phyloP scores from a whole-genome alignment of 1,284 basidiomycete genomes.

The Trichosporon sp. region DNA sequence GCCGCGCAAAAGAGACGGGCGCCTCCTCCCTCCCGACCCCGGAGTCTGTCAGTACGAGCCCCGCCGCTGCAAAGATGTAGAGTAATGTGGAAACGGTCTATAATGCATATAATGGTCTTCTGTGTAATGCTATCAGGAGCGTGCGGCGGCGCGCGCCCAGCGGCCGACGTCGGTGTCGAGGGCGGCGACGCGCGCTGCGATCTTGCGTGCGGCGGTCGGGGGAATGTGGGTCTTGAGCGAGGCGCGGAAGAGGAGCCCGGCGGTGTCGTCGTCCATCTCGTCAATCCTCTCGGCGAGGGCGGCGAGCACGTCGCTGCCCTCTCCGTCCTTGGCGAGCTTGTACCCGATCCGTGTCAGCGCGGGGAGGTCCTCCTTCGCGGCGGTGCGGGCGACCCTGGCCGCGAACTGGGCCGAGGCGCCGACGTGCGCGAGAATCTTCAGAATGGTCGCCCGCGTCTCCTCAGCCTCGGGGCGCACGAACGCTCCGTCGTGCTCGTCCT shows the following conservation, averaged over 20 bases:
- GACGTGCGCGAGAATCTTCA: conserved; percentile 18
- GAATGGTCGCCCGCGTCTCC: conserved; percentile 15
- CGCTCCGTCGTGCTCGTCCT: conserved; percentile 58
- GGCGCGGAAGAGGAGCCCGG: conserved; percentile 16
- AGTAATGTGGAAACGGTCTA: not conserved
- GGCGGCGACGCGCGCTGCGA: conserved; percentile 4
- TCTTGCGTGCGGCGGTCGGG: not conserved
- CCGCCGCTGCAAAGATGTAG: not conserved
- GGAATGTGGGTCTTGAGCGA: conserved; percentile 1
- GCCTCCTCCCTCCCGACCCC: not conserved
- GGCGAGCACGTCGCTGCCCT: conserved; percentile 1
- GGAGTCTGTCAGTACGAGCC: not conserved
- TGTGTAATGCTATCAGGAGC: not conserved
- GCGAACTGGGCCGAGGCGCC: conserved; percentile 17
- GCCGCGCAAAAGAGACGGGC: not conserved
- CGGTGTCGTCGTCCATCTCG: not conserved
- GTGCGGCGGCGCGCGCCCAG: conserved; percentile 13
- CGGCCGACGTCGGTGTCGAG: conserved; percentile 2
- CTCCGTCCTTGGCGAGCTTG: not conserved
- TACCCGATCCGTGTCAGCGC: not conserved
- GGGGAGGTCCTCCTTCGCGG: conserved; percentile 5
- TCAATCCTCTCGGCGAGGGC: conserved; percentile 7
- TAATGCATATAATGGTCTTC: not conserved
- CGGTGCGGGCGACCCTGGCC: conserved; percentile 11
- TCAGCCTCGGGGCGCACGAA: conserved; percentile 13